These are phyloP conservation scores for Collybia mongolica DNA, from an alignment of 768 basidiomycete species.

Conservation along the genomic window DNA sequence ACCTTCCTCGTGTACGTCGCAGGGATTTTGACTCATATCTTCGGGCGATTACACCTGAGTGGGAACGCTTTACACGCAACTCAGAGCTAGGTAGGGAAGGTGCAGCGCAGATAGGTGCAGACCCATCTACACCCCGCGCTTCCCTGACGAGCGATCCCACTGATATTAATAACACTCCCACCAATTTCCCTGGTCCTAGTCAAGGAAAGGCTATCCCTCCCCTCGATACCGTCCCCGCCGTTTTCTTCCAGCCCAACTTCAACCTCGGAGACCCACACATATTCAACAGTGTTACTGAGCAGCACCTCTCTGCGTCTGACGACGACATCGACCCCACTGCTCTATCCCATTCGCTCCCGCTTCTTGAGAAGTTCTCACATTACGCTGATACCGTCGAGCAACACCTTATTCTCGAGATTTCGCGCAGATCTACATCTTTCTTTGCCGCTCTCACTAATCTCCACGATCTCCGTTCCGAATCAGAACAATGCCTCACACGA, in stretches of 20 bases:
- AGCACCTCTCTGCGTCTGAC: conserved; percentile 31
- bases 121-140: conserved; percentile 23
- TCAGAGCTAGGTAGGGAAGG: conserved; percentile 35
- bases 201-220: conserved; percentile 56
- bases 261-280: conserved; percentile 78
- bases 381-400: conserved; percentile 93
- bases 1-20: conserved; percentile 76
- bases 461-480: conserved; percentile 89
- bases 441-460: conserved; percentile 95
- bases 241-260: conserved; percentile 81
- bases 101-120: conserved; percentile 36
- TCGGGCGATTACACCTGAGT: conserved; percentile 67
- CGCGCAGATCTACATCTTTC: conserved; percentile 87
- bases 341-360: conserved; percentile 64
- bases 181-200: conserved; percentile 15
- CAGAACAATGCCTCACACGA: conserved; percentile 74
- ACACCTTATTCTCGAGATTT: conserved; percentile 92
- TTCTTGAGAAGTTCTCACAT: conserved; percentile 88
- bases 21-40: conserved; percentile 88
- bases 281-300: conserved; percentile 75
- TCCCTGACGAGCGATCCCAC: conserved; percentile 14
- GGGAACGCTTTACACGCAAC: conserved; percentile 67
- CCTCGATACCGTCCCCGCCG: conserved; percentile 70
- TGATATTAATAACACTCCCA: conserved; percentile 16
- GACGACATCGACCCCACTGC: conserved; percentile 53